A percentile compares a stretch with the other conserved stretches of the same genome.
phyloP scores from a whole-genome alignment of 2,329 filamentous ascomycete genomes.

The Zasmidium angulare region DNA sequence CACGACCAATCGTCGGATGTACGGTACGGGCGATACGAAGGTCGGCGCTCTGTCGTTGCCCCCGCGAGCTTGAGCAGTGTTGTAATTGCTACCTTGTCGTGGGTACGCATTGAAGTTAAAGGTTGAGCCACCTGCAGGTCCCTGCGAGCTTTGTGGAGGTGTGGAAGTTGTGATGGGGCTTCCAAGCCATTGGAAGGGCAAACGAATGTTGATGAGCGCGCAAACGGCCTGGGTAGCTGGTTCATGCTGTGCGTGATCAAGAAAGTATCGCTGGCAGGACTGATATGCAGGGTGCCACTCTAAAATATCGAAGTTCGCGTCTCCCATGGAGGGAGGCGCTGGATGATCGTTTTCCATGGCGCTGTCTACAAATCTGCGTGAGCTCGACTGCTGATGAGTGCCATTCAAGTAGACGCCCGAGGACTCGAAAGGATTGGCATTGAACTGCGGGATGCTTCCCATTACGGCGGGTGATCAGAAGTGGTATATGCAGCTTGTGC shows the following conservation, averaged over 20 bases:
- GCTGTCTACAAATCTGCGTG: conserved; percentile 10
- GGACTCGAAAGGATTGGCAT: neutral
- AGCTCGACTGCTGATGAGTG: conserved; percentile 1
- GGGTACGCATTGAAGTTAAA: conserved; percentile 24
- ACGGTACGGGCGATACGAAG: conserved; percentile 75
- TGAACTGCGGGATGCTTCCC: conserved; percentile 3
- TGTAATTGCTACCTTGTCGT: conserved; percentile 43
- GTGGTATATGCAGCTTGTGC: neutral
- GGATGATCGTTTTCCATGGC: conserved; percentile 18
- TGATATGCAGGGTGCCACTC: conserved; percentile 92
- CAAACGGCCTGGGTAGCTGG: conserved; percentile 82
- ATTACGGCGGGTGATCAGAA: neutral
- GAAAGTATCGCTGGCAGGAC: conserved; percentile 85
- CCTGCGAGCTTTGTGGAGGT: conserved; percentile 8
- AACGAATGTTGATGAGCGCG: conserved; percentile 84
- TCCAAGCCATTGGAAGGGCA: conserved; percentile 74
- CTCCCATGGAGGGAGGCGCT: conserved; percentile 32
- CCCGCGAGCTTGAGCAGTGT: conserved; percentile 32
- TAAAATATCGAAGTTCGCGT: conserved; percentile 71
- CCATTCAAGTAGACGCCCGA: neutral
- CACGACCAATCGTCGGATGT: conserved; percentile 83
- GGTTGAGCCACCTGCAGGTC: conserved; percentile 4
- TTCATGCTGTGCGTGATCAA: conserved; percentile 86
- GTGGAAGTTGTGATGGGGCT: conserved; percentile 48
- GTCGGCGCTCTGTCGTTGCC: conserved; percentile 4